These are phyloP conservation scores for Arachis stenosperma DNA, from an alignment of 306 rosid genomes.

Conservation along the genomic window DNA sequence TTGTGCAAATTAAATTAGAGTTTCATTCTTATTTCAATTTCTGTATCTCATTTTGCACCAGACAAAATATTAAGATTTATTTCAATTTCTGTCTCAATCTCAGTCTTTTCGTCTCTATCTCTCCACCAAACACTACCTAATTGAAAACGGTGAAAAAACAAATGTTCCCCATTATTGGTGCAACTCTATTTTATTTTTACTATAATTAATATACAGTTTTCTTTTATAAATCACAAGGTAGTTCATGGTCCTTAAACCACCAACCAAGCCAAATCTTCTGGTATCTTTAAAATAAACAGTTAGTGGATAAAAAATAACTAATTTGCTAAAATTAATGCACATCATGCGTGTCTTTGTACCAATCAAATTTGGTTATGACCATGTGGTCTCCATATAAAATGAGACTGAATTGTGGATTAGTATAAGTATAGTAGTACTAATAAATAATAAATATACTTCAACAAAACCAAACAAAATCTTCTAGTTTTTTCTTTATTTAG, in stretches of 20 bases:
- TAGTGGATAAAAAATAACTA: neutral
- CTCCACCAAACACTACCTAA: too few relatives aligned
- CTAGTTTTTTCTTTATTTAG: neutral
- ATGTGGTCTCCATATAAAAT: slow-evolving; percentile 35
- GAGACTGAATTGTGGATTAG: slow-evolving; percentile 18
- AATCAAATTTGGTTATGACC: slow-evolving; percentile 16
- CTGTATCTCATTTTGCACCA: too few relatives aligned
- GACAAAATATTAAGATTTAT: too few relatives aligned
- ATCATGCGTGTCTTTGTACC: neutral
- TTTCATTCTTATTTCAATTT: too few relatives aligned
- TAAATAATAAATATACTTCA: slow-evolving; percentile 34
- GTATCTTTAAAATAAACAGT: neutral
- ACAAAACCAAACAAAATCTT: slow-evolving; percentile 32
- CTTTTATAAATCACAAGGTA: neutral
- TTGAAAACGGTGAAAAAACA: too few relatives aligned
- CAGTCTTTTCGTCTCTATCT: too few relatives aligned
- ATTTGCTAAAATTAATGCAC: slow-evolving; percentile 6
- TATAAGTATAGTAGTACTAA: too few relatives aligned
- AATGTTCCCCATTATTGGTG: neutral
- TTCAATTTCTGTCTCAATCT: too few relatives aligned
- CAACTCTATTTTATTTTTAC: too few relatives aligned
- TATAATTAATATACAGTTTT: neutral
- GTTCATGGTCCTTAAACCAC: neutral
- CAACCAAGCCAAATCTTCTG: neutral
- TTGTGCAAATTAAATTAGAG: too few relatives aligned